These are phyloP conservation scores for Spathaspora sp. DNA, from an alignment of 805 yeast genomes.

Conservation along the genomic window DNA sequence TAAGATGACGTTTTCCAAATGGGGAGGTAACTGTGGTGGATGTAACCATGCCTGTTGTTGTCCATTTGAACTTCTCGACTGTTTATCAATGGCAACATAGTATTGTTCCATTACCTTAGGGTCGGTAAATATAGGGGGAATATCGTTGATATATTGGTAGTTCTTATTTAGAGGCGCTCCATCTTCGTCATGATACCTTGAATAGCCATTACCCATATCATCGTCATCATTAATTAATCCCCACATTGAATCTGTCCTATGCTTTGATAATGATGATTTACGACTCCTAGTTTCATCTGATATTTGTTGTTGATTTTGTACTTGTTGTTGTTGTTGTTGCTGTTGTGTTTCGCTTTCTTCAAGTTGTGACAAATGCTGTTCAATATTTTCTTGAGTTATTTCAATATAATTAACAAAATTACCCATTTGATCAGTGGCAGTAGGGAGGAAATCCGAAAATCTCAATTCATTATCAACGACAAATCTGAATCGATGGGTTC, in stretches of 20 bases:
- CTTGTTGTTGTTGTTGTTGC: slow-evolving; percentile 8
- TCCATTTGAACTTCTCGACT: slow-evolving; percentile 53
- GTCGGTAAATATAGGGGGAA: slow-evolving; percentile 81
- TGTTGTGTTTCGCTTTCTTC: slow-evolving; percentile 14
- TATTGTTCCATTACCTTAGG: slow-evolving; percentile 87
- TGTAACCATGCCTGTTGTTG: slow-evolving; percentile 67
- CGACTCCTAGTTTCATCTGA: slow-evolving; percentile 14
- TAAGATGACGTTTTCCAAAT: slow-evolving; percentile 86
- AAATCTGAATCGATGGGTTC: slow-evolving; percentile 90
- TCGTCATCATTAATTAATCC: slow-evolving; percentile 66
- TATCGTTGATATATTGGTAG: slow-evolving; percentile 55
- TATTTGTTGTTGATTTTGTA: slow-evolving; percentile 5
- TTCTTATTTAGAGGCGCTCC: slow-evolving; percentile 13
- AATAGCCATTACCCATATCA: slow-evolving; percentile 80
- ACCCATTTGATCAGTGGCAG: slow-evolving; percentile 96
- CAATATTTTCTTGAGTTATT: slow-evolving; percentile 46
- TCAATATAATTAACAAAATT: slow-evolving; percentile 91
- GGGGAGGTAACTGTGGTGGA: slow-evolving; percentile 97
- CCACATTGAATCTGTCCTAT: slow-evolving; percentile 56
- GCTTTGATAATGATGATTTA: slow-evolving; percentile 26
- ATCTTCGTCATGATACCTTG: slow-evolving; percentile 68
- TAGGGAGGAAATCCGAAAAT: slow-evolving; percentile 84
- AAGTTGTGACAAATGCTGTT: slow-evolving; percentile 26
- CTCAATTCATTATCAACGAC: slow-evolving; percentile 92
- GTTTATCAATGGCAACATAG: slow-evolving; percentile 70